A percentile compares a stretch with the other conserved stretches of the same genome.
Conservation (phyloP, 2,329 filamentous ascomycete genomes). For the Davidsoniella eucalypti region DNA sequence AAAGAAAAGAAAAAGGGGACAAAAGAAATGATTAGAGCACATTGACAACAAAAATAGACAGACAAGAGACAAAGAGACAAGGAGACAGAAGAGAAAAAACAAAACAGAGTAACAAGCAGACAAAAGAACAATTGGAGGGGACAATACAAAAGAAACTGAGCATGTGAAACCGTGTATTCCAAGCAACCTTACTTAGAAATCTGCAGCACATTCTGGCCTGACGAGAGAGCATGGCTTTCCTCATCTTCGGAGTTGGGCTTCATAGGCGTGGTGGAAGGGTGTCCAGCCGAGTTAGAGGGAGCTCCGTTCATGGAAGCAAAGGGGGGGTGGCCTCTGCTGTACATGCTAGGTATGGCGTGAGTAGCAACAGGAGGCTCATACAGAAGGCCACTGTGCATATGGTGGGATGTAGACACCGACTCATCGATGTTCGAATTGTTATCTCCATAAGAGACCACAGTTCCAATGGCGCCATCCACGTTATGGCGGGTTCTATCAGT, state of each 20-base stretch:
- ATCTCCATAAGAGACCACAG: background rate
- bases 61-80: background rate
- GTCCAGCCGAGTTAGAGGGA: too few relatives aligned
- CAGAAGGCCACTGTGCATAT: background rate
- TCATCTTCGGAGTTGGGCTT: too few relatives aligned
- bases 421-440: background rate
- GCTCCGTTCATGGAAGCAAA: too few relatives aligned
- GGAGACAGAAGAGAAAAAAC: background rate
- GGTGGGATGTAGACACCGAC: background rate
- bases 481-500: background rate
- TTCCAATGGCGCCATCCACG: background rate
- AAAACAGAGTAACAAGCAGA: background rate
- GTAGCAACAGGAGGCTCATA: background rate
- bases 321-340: too few relatives aligned
- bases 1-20: background rate
- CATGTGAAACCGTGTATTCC: background rate
- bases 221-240: too few relatives aligned
- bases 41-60: too few relatives aligned
- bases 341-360: too few relatives aligned
- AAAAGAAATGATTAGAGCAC: too few relatives aligned
- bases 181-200: too few relatives aligned
- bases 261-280: too few relatives aligned
- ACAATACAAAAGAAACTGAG: background rate
- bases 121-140: background rate
- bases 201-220: too few relatives aligned